Conservation (phyloP, 257 asterid genomes). For the Salvia splendens region DNA sequence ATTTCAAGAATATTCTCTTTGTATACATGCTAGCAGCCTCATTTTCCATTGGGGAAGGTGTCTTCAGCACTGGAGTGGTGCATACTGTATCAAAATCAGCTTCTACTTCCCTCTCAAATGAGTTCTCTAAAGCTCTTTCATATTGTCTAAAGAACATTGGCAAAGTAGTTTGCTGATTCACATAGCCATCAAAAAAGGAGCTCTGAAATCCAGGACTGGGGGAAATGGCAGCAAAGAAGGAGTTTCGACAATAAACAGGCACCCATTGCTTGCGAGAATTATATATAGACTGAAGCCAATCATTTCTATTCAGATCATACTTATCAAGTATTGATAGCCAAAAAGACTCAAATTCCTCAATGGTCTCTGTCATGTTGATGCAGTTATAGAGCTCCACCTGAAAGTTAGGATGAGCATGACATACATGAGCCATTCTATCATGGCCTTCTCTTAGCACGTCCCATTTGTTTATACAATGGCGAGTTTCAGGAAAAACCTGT, state of each 20-base stretch:
- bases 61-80: conserved; percentile 71
- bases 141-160: conserved; percentile 76
- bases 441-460: conserved; percentile 77
- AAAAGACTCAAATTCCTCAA: conserved; percentile 79
- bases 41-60: conserved; percentile 97
- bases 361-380: conserved; percentile 72
- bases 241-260: conserved; percentile 81
- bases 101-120: conserved; percentile 65
- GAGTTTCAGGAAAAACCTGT: conserved; percentile 72
- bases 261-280: conserved; percentile 78
- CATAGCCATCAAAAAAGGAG: conserved; percentile 81
- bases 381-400: conserved; percentile 79
- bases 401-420: conserved; percentile 67
- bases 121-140: conserved; percentile 72
- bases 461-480: conserved; percentile 81
- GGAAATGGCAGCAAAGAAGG: conserved; percentile 67
- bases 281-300: conserved; percentile 86
- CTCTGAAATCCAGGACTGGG: conserved; percentile 56
- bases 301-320: conserved; percentile 70
- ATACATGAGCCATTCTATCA: conserved; percentile 67
- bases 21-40: conserved; percentile 82
- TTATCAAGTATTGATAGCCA: conserved; percentile 74
- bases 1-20: conserved; percentile 67
- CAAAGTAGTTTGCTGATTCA: conserved; percentile 70
- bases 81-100: conserved; percentile 76